Conservation (phyloP, 2,329 filamentous ascomycete species). For the Arthrobotrys sinensis region DNA sequence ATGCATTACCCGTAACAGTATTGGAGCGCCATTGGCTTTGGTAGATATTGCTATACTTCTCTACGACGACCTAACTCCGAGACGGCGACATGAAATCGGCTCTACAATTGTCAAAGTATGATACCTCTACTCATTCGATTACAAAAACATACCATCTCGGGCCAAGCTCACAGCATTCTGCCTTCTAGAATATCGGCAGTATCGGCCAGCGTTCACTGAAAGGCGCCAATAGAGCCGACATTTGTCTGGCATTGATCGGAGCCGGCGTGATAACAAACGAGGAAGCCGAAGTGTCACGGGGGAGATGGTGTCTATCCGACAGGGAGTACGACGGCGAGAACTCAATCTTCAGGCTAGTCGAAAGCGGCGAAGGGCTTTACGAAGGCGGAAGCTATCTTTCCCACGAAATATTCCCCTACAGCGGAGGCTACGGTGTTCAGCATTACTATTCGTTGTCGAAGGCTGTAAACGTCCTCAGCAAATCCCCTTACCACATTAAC, state of each 20-base stretch:
- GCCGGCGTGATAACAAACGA: conserved; percentile 55
- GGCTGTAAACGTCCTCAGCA: conserved; percentile 52
- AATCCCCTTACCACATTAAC: conserved; percentile 49
- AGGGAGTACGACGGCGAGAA: conserved; percentile 53
- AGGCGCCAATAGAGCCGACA: conserved; percentile 58
- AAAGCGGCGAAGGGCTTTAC: conserved; percentile 59
- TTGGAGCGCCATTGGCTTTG: conserved; percentile 57
- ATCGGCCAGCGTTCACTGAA: conserved; percentile 48
- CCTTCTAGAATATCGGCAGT: conserved; percentile 48
- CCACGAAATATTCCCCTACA: conserved; percentile 61
- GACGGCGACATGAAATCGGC: conserved; percentile 48
- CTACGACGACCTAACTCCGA: conserved; percentile 57
- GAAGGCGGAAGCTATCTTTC: conserved; percentile 61
- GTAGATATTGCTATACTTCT: conserved; percentile 60
- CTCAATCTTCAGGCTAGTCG: conserved; percentile 50
- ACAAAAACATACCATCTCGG: not conserved
- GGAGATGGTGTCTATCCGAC: conserved; percentile 54
- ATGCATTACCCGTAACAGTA: conserved; percentile 13
- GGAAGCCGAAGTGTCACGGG: conserved; percentile 38
- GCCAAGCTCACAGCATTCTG: not conserved
- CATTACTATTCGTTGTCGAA: conserved; percentile 59
- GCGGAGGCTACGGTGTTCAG: conserved; percentile 60
- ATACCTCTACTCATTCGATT: not conserved
- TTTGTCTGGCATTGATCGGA: conserved; percentile 54
- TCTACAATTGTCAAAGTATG: conserved; percentile 54